Percentiles rank a stretch among this genome's conserved stretches.
These are phyloP conservation scores for Pulveroboletus sp. DNA, from an alignment of 768 basidiomycete species.

Conservation along the genomic window DNA sequence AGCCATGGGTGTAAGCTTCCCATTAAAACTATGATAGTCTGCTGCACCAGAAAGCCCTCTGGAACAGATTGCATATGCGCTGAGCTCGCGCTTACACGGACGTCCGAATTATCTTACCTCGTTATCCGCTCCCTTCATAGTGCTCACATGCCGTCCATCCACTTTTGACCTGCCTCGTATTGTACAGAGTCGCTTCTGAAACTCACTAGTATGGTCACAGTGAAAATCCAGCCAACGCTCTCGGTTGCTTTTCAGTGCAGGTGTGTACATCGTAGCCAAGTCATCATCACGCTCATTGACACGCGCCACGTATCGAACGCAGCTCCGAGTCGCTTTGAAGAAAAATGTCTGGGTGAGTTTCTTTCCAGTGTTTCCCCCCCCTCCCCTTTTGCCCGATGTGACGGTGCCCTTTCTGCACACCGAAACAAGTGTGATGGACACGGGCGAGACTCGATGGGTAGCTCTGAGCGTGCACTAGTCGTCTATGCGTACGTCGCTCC, in stretches of 20 bases:
- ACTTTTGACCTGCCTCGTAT: background rate
- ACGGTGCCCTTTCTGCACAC: background rate
- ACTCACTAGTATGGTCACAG: background rate
- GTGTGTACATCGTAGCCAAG: background rate
- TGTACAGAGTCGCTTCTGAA: background rate
- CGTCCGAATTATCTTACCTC: no score
- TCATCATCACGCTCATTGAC: no score
- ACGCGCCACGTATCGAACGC: background rate
- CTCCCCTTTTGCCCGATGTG: background rate
- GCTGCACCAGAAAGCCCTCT: no score
- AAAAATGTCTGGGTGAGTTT: conserved; percentile 1
- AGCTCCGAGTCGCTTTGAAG: background rate
- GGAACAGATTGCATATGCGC: no score
- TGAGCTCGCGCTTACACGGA: no score
- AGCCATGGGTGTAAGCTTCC: no score
- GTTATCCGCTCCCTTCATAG: no score
- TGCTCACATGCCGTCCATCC: no score
- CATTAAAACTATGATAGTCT: no score
- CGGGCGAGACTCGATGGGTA: background rate
- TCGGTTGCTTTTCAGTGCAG: conserved; percentile 5
- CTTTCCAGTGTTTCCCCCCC: background rate
- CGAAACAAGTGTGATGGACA: background rate
- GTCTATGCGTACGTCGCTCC: background rate
- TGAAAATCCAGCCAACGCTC: conserved; percentile 1
- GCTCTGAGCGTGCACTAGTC: background rate